Evolutionary conservation across 805 yeast species (phyloP).

Genomic region (Candida koratica): DNA sequence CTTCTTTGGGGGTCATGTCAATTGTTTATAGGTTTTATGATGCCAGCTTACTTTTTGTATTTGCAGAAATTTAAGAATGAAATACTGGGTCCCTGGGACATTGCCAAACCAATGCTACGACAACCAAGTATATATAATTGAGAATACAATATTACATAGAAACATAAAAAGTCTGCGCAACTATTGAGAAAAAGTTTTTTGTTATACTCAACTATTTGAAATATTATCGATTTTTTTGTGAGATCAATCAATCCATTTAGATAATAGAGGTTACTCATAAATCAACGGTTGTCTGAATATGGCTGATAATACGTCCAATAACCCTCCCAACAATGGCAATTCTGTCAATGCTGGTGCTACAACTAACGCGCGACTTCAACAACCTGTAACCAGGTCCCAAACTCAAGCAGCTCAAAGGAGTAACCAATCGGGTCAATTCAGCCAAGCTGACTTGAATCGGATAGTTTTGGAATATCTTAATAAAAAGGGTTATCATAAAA

Average conservation of each 20-base stretch:
- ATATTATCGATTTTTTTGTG: too few species aligned
- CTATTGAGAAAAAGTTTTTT: too few species aligned
- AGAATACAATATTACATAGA: too few species aligned
- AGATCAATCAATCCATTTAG: too few species aligned
- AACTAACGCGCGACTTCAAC: constrained; percentile 5
- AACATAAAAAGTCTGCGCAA: background rate
- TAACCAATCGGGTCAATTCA: constrained; percentile 44
- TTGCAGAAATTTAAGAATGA: constrained; percentile 80
- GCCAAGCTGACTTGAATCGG: constrained; percentile 85
- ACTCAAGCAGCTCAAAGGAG: constrained; percentile 10
- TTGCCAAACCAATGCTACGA: constrained; percentile 56
- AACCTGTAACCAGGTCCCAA: constrained; percentile 16
- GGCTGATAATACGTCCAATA: constrained; percentile 2
- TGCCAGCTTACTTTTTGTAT: constrained; percentile 68
- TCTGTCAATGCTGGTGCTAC: background rate
- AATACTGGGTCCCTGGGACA: constrained; percentile 91
- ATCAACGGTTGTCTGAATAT: too few species aligned
- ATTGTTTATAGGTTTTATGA: constrained; percentile 45
- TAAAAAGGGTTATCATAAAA: constrained; percentile 89
- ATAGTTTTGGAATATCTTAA: constrained; percentile 89
- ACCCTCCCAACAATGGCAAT: background rate
- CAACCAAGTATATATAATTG: constrained; percentile 1
- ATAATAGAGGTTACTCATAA: too few species aligned
- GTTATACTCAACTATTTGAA: too few species aligned
- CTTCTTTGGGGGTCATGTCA: constrained; percentile 51